Base-by-base conservation (phyloP, 257 asterid species). In the Dorcoceras hygrometricum region DNA sequence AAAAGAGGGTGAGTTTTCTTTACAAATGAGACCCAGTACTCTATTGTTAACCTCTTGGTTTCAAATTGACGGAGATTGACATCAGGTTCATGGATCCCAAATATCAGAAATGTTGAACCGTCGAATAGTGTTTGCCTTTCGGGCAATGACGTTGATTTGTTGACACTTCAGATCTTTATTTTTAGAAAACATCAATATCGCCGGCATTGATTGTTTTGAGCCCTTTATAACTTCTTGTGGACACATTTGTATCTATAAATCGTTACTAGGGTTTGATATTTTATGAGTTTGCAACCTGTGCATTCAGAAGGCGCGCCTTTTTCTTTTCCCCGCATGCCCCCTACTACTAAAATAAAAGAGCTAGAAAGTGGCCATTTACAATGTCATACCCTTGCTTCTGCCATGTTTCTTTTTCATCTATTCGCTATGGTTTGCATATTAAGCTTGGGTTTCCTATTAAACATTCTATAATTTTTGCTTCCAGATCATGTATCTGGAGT, bases 401-500 rank as follows among this genome's bases (percentile, higher is more conserved):
- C 14, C 23, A 3, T 11, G 34, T 32, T 46, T 1, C 4, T 8
- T 32, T 31, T 29, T 8, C 6, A 5, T 0, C 19, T 39, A 5
- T 39, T 39, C 14, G 48, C 1, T 27, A 23, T 65, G 54, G 23
- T 56, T 19, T 43, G 59, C 29, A 23, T 10, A 23, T 31, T 23
- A 59, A 58, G 24, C 4, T 69, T 4, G 48, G 24, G 22, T 48
- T 29, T 6, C 23, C 9, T 39, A 39, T 12, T 39, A 39, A 39
- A 12, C 51, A 4, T 4, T 34, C 16, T 39, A 34, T 46, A 11
- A 25, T 27, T 63, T 57, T 36, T 66, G 46, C 23, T 25, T 51
- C 24, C 73, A 90, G 96, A 91, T 87, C 24, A 71, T 81, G 78
- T 63, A 79, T 62, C 76, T 72, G 64, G 95, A 83, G 14, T 75